Conservation (phyloP, 208 protist genomes). For the Crithidia fasciculata region DNA sequence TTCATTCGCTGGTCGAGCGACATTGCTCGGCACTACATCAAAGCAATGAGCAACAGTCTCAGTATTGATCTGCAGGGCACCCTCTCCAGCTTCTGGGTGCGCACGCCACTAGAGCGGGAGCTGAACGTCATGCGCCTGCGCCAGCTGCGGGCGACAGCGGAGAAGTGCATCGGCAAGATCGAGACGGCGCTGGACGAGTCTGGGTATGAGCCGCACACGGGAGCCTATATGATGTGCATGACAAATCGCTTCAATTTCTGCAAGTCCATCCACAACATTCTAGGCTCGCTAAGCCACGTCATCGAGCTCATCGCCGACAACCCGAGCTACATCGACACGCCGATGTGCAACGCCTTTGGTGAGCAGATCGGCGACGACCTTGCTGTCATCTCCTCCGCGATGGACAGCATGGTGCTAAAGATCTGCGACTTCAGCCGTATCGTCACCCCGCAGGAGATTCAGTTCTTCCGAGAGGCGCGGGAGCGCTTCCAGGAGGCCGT, state of each 20-base stretch:
- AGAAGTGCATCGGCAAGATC: constrained; percentile 76
- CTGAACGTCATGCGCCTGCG: constrained; percentile 84
- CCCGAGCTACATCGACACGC: constrained; percentile 75
- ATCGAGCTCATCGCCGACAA: constrained; percentile 81
- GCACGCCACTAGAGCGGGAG: constrained; percentile 81
- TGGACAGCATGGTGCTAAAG: constrained; percentile 92
- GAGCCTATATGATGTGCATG: constrained; percentile 67
- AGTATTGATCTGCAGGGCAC: constrained; percentile 89
- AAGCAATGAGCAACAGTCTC: constrained; percentile 76
- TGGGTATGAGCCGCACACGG: constrained; percentile 83
- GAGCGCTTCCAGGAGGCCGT: constrained; percentile 87
- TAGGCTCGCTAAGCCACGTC: constrained; percentile 80
- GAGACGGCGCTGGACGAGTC: constrained; percentile 70
- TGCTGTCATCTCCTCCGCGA: constrained; percentile 79
- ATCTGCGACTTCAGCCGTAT: constrained; percentile 82
- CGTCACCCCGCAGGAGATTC: constrained; percentile 72
- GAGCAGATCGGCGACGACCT: constrained; percentile 77
- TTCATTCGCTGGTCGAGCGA: constrained; percentile 90
- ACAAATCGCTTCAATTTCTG: constrained; percentile 74
- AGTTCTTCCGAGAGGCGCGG: constrained; percentile 77
- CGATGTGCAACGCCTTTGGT: constrained; percentile 79
- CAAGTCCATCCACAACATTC: constrained; percentile 76
- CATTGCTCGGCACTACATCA: constrained; percentile 77
- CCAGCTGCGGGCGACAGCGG: constrained; percentile 77
- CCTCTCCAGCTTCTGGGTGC: constrained; percentile 85